Evolutionary conservation across 2,329 filamentous ascomycete genomes (phyloP), one percentile per base, ranked within the genome.

Genomic region (Phialophora chinensis): DNA sequence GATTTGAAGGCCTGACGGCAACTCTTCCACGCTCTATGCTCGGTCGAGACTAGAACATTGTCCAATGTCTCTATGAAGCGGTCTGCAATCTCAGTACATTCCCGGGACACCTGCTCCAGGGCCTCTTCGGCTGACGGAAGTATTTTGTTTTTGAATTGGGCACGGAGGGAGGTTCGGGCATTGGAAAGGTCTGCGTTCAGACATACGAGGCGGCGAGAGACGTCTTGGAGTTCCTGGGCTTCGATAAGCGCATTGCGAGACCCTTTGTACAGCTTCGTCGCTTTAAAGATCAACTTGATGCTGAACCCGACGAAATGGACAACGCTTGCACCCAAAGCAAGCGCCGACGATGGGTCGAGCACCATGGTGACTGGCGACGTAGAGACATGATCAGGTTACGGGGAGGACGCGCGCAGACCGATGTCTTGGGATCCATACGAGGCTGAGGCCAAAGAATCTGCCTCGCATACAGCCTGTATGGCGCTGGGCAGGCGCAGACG

Each of bases 1-100:
- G 31, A 49, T 27, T 62, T 62, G 52, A 62, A 55, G 8, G 49
- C 60, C 29, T 44, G 49, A 23, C 49, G 49, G 38, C 44, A 62
- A 50, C 60, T 62, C 20, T 62, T 62, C 47, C 60, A 62, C 38
- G 27, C 25, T 3, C 20, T n/a, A 29, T 25, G 23, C 23, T 25
- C 23, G 23, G 23, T 25, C 23, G 23, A 25, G 23, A n/a, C 52
- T 7, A 54, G 27, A 4, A 31, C 3, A 20, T 54, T 54, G 14
- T 33, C 23, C 52, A 54, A 27, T 27, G 27, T 6, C 4, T n/a
- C 17, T 33, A n/a, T 10, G 27, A 54, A 54, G 2, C 14, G 7
- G 14, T 11, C 27, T 20, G 52, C 52, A 27, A 54, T 31, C 27
- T n/a, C 20, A 8, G 52, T 14, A 17, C 52, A 54, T 27, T 54